A percentile compares a stretch with the other conserved stretches of the same genome.
These are phyloP conservation scores for Cystobasidium tubakii DNA, from an alignment of 768 basidiomycete species.

Conservation along the genomic window DNA sequence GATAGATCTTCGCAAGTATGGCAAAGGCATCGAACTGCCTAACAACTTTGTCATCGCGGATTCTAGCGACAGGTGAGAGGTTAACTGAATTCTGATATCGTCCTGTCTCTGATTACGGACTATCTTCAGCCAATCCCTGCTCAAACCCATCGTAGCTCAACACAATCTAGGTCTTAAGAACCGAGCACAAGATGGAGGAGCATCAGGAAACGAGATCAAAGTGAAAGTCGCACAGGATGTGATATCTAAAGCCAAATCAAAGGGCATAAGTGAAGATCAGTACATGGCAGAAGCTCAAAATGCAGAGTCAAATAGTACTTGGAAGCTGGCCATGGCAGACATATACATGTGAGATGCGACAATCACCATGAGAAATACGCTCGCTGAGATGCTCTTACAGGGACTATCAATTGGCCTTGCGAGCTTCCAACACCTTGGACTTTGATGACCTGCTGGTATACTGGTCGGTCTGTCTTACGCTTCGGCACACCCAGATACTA, in stretches of 20 bases:
- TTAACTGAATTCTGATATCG: too few species aligned
- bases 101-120: too few species aligned
- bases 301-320: slow-evolving; percentile 36
- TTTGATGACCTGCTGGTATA: slow-evolving; percentile 78
- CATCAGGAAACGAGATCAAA: slow-evolving; percentile 51
- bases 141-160: slow-evolving; percentile 28
- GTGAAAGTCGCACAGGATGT: slow-evolving; percentile 57
- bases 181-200: background rate
- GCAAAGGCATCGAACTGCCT: slow-evolving; percentile 57
- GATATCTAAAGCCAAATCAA: slow-evolving; percentile 68
- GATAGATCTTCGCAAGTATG: slow-evolving; percentile 60
- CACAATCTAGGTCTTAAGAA: background rate
- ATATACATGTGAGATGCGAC: slow-evolving; percentile 38
- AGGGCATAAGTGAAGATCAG: slow-evolving; percentile 58
- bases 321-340: slow-evolving; percentile 48
- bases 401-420: slow-evolving; percentile 62
- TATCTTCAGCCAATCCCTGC: slow-evolving; percentile 35
- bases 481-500: background rate
- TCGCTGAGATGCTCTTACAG: slow-evolving; percentile 52
- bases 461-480: slow-evolving; percentile 58
- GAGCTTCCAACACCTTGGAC: slow-evolving; percentile 66
- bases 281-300: slow-evolving; percentile 47
- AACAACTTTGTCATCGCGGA: slow-evolving; percentile 78
- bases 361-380: slow-evolving; percentile 46
- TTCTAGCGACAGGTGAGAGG: slow-evolving; percentile 52